Evolutionary conservation across 805 yeast genomes (phyloP).

Genomic region (Phaffomyces antillensis): DNA sequence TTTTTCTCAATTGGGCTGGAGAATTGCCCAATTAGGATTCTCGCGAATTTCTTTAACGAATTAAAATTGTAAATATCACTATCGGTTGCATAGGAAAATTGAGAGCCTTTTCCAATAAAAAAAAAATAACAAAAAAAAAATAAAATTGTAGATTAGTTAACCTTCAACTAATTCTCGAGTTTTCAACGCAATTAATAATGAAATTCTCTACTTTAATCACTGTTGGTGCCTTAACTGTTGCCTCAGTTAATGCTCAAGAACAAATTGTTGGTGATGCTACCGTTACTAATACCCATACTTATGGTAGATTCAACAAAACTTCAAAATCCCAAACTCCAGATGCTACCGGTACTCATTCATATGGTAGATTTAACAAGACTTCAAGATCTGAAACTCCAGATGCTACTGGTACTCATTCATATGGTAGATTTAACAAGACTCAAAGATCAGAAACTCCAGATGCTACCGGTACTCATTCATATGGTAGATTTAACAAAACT

Average conservation of each 20-base stretch:
- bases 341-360: conserved; percentile 43
- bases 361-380: conserved; percentile 47
- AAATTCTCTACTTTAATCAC: conserved; percentile 18
- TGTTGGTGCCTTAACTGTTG: conserved; percentile 15
- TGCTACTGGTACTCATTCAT: conserved; percentile 41
- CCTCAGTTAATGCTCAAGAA: conserved; percentile 19
- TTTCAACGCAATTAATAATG: conserved; percentile 4
- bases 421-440: conserved; percentile 47
- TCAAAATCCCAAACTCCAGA: conserved; percentile 33
- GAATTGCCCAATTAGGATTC: not conserved
- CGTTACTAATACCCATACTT: conserved; percentile 42
- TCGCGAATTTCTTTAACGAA: not conserved
- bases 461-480: conserved; percentile 46
- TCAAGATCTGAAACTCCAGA: conserved; percentile 27
- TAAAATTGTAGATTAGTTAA: too few relatives aligned
- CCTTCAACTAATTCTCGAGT: too few relatives aligned
- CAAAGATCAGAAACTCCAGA: conserved; percentile 23
- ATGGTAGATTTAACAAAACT: conserved; percentile 49
- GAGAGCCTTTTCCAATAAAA: not conserved
- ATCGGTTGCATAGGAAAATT: conserved; percentile 1
- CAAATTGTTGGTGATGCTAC: conserved; percentile 19
- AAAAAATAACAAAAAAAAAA: not conserved
- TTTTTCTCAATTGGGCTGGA: not conserved
- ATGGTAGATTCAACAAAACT: conserved; percentile 50
- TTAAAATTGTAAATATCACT: not conserved